These are phyloP conservation scores for Acmispon strigosus DNA, from an alignment of 306 rosid genomes.

Conservation along the genomic window DNA sequence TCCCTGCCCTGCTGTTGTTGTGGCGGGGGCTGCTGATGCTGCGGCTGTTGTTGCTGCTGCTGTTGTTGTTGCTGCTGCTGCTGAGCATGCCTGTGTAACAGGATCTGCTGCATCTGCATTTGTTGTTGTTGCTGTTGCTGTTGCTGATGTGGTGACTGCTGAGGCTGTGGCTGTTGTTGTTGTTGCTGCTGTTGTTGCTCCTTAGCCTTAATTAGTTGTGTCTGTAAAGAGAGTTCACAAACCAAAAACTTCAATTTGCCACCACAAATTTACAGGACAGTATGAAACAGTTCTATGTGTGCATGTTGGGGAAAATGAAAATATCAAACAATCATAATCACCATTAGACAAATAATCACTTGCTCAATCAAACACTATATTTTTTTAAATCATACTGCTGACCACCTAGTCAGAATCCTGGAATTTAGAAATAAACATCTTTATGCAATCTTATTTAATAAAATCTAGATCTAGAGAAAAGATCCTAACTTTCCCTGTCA, in stretches of 20 bases:
- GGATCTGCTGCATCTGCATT: slow-evolving; percentile 62
- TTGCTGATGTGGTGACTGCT: slow-evolving; percentile 35
- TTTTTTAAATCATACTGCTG: background rate
- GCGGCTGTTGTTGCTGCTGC: slow-evolving; percentile 45
- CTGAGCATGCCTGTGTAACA: slow-evolving; percentile 69
- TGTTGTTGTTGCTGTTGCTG: slow-evolving; percentile 69
- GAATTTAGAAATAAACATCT: background rate
- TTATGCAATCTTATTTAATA: background rate
- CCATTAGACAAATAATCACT: background rate
- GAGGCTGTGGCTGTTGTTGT: slow-evolving; percentile 34
- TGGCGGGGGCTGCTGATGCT: slow-evolving; percentile 39
- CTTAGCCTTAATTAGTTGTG: slow-evolving; percentile 78
- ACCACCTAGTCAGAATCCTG: background rate
- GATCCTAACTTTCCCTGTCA: background rate
- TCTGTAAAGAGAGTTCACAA: slow-evolving; percentile 41
- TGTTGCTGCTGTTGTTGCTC: slow-evolving; percentile 86
- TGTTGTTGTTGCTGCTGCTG: slow-evolving; percentile 58
- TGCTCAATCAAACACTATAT: slow-evolving; percentile 1
- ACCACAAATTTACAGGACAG: background rate
- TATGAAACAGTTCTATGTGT: background rate
- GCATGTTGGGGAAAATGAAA: background rate
- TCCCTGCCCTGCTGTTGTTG: slow-evolving; percentile 86
- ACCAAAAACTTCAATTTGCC: slow-evolving; percentile 23
- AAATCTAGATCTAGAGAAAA: background rate
- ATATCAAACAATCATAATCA: background rate